Percentiles rank a stretch among this genome's conserved stretches.
These are phyloP conservation scores for Balansia obtecta DNA, from an alignment of 2,329 filamentous ascomycete species.

Conservation along the genomic window DNA sequence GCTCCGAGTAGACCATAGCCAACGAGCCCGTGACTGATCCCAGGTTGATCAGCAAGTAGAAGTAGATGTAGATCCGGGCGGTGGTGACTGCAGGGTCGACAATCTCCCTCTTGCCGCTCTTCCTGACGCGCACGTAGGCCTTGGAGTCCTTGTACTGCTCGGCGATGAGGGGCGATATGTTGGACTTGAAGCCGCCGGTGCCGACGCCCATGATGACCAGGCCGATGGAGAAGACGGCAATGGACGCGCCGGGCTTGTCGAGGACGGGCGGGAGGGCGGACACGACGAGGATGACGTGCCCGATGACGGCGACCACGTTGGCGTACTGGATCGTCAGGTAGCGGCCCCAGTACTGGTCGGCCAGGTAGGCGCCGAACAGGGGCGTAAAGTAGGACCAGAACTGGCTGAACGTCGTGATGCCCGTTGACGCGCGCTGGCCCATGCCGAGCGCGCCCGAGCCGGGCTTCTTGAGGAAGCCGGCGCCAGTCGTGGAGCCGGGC, in stretches of 20 bases:
- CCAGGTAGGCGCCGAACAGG: slow-evolving; percentile 37
- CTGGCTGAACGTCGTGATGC: slow-evolving; percentile 35
- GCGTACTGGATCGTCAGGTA: slow-evolving; percentile 56
- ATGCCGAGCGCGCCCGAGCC: slow-evolving; percentile 42
- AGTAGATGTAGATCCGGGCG: slow-evolving; percentile 53
- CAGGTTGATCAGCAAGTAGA: slow-evolving; percentile 62
- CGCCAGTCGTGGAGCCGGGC: slow-evolving; percentile 39
- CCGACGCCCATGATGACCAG: slow-evolving; percentile 41
- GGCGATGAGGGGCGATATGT: slow-evolving; percentile 54
- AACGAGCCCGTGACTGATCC: slow-evolving; percentile 53
- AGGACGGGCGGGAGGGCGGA: slow-evolving; percentile 54
- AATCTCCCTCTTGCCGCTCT: slow-evolving; percentile 48
- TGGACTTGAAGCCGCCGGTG: slow-evolving; percentile 65
- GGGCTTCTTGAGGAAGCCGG: slow-evolving; percentile 20
- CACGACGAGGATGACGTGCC: slow-evolving; percentile 53
- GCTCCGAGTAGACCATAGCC: slow-evolving; percentile 59
- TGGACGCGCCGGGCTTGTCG: slow-evolving; percentile 37
- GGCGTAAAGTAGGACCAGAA: slow-evolving; percentile 52
- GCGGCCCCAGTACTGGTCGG: slow-evolving; percentile 50
- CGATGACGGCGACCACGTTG: slow-evolving; percentile 48
- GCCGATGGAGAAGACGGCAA: slow-evolving; percentile 53
- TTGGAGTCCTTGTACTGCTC: slow-evolving; percentile 41
- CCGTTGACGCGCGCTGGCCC: slow-evolving; percentile 39
- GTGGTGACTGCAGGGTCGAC: slow-evolving; percentile 52
- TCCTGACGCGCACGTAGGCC: slow-evolving; percentile 25